Percentiles rank a stretch among this genome's conserved stretches.
Conservation (phyloP, 1,139 yeast species). For the Blastobotrys arbuscula region DNA sequence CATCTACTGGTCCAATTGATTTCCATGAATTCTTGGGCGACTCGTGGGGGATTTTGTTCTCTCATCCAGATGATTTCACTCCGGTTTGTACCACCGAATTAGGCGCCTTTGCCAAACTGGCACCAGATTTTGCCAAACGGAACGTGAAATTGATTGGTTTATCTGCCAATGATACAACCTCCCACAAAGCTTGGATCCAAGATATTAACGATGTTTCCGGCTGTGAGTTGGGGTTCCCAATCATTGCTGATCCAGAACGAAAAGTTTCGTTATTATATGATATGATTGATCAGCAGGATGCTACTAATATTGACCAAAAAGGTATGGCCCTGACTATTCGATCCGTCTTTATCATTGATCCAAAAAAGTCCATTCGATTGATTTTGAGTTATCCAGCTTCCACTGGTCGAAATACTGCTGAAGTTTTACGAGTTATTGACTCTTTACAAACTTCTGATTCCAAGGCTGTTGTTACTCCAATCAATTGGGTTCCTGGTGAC, state of each 20-base stretch:
- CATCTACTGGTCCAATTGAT: slow-evolving; percentile 67
- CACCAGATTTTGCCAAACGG: slow-evolving; percentile 75
- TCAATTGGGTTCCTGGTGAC: slow-evolving; percentile 83
- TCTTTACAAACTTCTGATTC: slow-evolving; percentile 72
- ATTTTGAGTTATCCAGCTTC: slow-evolving; percentile 78
- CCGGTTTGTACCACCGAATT: slow-evolving; percentile 89
- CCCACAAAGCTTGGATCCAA: slow-evolving; percentile 75
- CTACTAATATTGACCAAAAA: slow-evolving; percentile 52
- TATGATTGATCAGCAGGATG: slow-evolving; percentile 70
- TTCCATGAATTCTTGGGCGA: slow-evolving; percentile 74
- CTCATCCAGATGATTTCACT: slow-evolving; percentile 85
- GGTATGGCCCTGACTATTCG: slow-evolving; percentile 67
- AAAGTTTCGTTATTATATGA: slow-evolving; percentile 65
- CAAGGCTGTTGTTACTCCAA: slow-evolving; percentile 71
- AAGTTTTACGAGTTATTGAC: slow-evolving; percentile 74
- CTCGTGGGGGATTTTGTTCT: slow-evolving; percentile 73
- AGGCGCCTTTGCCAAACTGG: slow-evolving; percentile 80
- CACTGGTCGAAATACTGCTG: slow-evolving; percentile 85
- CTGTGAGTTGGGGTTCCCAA: slow-evolving; percentile 64
- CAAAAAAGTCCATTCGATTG: slow-evolving; percentile 65
- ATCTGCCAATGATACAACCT: slow-evolving; percentile 64
- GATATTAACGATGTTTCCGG: slow-evolving; percentile 78
- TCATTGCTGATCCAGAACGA: slow-evolving; percentile 70
- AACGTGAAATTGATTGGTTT: slow-evolving; percentile 72
- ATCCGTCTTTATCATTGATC: slow-evolving; percentile 80